Conservation (phyloP, 768 basidiomycete species). For the Sporobolomyces pararoseus region DNA sequence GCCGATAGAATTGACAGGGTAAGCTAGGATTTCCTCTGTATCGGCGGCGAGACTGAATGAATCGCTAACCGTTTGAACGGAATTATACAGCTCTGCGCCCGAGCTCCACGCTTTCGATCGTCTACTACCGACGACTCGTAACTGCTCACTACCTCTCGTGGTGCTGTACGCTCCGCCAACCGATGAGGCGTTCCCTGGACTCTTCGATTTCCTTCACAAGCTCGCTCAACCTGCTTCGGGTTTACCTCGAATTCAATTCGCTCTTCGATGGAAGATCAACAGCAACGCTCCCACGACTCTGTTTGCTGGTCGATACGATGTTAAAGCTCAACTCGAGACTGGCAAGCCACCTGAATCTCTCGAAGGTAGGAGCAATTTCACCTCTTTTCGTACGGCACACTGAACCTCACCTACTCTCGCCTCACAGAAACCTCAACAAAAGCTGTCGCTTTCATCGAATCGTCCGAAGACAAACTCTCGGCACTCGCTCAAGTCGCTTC, state of each 20-base stretch:
- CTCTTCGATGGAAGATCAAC: slow-evolving; percentile 25
- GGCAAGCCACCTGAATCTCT: neutral
- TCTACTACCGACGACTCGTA: neutral
- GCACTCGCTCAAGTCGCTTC: slow-evolving; percentile 7
- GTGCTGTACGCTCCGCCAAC: slow-evolving; percentile 29
- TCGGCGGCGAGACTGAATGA: no score
- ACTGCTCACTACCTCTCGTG: slow-evolving; percentile 27
- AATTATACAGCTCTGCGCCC: neutral
- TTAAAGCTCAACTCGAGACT: neutral
- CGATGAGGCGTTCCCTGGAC: slow-evolving; percentile 19
- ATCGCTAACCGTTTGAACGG: no score
- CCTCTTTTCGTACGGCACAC: no score
- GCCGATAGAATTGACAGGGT: neutral
- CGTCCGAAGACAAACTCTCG: neutral
- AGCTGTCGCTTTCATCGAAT: slow-evolving; percentile 3
- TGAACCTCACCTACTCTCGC: neutral
- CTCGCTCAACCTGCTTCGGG: slow-evolving; percentile 11
- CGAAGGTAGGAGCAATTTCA: slow-evolving; percentile 1
- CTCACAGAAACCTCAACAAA: neutral
- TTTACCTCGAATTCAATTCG: slow-evolving; percentile 27
- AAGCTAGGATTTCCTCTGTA: neutral
- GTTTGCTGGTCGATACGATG: neutral
- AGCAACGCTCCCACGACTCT: neutral
- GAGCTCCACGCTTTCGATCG: slow-evolving; percentile 13
- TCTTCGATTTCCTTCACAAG: slow-evolving; percentile 20